Evolutionary conservation across 768 basidiomycete species (phyloP), one percentile per base, ranked within the genome.

Genomic region (Rhodotorula graminis): DNA sequence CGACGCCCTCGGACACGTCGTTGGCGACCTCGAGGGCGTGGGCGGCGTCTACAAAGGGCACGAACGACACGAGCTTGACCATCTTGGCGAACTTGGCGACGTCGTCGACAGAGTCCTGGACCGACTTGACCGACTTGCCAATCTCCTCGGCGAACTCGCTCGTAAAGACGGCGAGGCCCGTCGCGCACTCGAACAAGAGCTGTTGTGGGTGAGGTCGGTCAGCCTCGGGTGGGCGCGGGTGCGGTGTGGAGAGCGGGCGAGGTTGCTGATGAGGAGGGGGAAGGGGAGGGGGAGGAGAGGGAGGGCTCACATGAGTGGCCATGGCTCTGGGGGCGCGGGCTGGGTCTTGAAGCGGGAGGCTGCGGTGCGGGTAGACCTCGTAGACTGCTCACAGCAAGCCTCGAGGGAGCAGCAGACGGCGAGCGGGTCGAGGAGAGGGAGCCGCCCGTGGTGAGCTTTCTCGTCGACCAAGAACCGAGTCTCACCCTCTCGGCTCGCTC

Each of bases 121-220:
- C 88, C 47, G 86, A 85, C 79, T 85, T 84, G 47, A 90, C 87
- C 79, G 88, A 88, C 61, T 90, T 84, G 31, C 89, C 95, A 80
- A 97, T 89, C 73, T 93, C 88, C 82, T 97, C 95, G 64, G 87
- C 84, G 61, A 92, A 86, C 77, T 90, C 90, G 75, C 89, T 88
- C 80, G 93, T 87, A 81, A 96, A 95, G 67, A 96, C 84, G 64
- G 92, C 92, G 85, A 94, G 94, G 64, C 94, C 94, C 40, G 93
- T 93, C 67, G 94, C 88, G 10, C 90, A 88, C 83, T 97, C 94
- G 84, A 94, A 94, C 69, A 97, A 87, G 71, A 90, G 85, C 82
- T 97, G 47, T 49, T 49, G 21, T 90, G 59, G 5, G 37, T n/a
- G 31, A 16, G 44, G 49, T 33, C 23, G 62, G 40, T 46, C 44